Evolutionary conservation across 768 basidiomycete genomes (phyloP), one percentile per base, ranked within the genome.

Genomic region (Rhodotorula graminis): DNA sequence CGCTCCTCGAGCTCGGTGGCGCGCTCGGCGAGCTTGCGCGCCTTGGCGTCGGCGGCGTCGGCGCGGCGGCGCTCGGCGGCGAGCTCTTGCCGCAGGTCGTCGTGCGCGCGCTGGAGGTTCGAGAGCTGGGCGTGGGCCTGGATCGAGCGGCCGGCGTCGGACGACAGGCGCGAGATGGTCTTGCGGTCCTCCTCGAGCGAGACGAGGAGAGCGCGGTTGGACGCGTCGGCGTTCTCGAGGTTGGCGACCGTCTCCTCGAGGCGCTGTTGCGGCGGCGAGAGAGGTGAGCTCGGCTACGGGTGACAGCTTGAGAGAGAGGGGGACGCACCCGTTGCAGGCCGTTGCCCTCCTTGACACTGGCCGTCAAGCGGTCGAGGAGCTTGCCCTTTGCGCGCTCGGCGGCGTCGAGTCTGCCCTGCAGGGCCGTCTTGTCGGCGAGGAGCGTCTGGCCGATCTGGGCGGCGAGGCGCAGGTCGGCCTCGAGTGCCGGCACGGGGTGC

Each of bases 171-270:
- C 27, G 87, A 85, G 62, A 92, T 86, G 29, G 86, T 84, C 29
- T 84, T 83, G 70, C 88, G 86, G 27, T 89, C 87, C 66, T 90
- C 90, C 65, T 91, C 87, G 46, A 93, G 84, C 76, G 93, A 90
- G 55, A 87, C 85, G 40, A 90, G 80, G 21, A 90, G 83, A 12
- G 86, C 85, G 79, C 90, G 90, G 78, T 87, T 90, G 18, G 91
- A 89, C 3, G 86, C 84, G 76, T 95, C 93, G 2, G 88, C 85
- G 47, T 91, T 85, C 81, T 95, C 93, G 64, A 86, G 90, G 79
- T 92, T 90, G 56, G 91, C 84, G 27, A 91, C 82, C 27, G 90
- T 88, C 79, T 91, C 89, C 14, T 88, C 88, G 47, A 93, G 83
- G 47, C 89, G 86, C 91, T 93, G 68, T 29, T 5, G 50, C 27